A percentile compares a stretch with the other conserved stretches of the same genome.
These are phyloP conservation scores for Eimeria acervulina DNA, from an alignment of 169 alveolate genomes.

Conservation along the genomic window DNA sequence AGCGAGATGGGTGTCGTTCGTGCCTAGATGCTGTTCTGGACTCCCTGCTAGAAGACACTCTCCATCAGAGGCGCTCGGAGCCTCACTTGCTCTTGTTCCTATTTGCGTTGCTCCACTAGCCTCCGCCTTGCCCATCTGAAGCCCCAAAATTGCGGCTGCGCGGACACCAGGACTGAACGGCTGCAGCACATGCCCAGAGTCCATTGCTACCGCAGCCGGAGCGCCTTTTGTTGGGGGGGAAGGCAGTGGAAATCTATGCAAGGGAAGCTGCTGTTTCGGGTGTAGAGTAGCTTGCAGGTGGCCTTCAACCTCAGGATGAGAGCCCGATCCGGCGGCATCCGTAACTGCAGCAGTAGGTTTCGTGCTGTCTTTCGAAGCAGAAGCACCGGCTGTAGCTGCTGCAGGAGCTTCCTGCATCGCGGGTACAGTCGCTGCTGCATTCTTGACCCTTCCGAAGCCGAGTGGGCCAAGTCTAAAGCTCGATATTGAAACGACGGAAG, in stretches of 20 bases:
- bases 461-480: constrained; percentile 56
- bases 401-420: neutral
- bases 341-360: neutral
- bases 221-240: neutral
- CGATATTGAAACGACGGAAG: constrained; percentile 67
- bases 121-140: neutral
- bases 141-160: constrained; percentile 16
- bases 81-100: neutral
- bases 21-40: neutral
- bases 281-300: neutral
- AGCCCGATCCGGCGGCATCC: neutral
- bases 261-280: neutral
- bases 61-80: neutral
- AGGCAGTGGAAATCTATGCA: neutral
- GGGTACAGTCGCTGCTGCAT: constrained; percentile 18
- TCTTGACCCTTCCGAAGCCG: constrained; percentile 26
- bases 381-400: constrained; percentile 31
- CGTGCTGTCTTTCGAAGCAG: constrained; percentile 18
- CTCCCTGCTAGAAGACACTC: neutral
- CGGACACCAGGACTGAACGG: constrained; percentile 10
- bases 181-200: constrained; percentile 21
- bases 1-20: neutral
- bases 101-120: neutral
- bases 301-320: constrained; percentile 14
- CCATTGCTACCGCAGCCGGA: neutral